Percentiles rank a stretch among this genome's conserved stretches.
Evolutionary conservation across 768 basidiomycete genomes (phyloP).

Genomic region (Lactarius deliciosus): DNA sequence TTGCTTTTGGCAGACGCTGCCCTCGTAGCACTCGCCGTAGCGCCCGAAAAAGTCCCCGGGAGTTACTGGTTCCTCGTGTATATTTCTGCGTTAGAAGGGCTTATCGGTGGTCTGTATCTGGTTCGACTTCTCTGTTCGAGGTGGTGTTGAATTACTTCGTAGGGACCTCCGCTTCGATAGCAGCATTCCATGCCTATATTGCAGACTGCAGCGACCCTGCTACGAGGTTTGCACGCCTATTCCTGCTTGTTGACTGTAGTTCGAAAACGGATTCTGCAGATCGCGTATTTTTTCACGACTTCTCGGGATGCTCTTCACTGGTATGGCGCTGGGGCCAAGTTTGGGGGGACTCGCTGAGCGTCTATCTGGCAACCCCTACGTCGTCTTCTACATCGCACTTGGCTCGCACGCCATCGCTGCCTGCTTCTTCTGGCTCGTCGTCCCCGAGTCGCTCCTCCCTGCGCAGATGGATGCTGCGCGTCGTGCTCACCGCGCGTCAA

Average conservation of each 20-base stretch:
- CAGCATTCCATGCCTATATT: constrained; percentile 62
- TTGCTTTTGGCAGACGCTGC: constrained; percentile 60
- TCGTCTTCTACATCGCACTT: constrained; percentile 70
- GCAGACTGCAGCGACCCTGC: constrained; percentile 62
- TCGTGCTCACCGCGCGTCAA: constrained; percentile 27
- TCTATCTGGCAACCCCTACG: constrained; percentile 51
- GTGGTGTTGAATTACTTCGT: not conserved
- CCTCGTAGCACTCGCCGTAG: constrained; percentile 64
- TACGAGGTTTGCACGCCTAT: constrained; percentile 26
- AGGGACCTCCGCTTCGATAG: constrained; percentile 51
- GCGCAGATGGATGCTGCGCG: constrained; percentile 36
- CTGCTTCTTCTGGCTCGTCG: constrained; percentile 50
- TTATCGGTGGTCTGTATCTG: constrained; percentile 60
- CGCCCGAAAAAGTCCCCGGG: constrained; percentile 62
- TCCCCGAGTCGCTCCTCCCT: constrained; percentile 77
- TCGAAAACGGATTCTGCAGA: constrained; percentile 37
- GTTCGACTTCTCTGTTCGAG: not conserved
- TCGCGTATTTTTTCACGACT: constrained; percentile 64
- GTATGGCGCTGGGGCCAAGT: constrained; percentile 77
- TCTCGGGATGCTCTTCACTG: constrained; percentile 66
- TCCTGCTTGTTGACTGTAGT: constrained; percentile 10
- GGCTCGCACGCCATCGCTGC: constrained; percentile 51
- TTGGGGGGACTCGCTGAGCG: constrained; percentile 66
- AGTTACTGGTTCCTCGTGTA: constrained; percentile 79
- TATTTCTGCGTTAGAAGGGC: constrained; percentile 65